Base-by-base conservation (phyloP, 2,329 filamentous ascomycete genomes). In the Elsinoe australis region DNA sequence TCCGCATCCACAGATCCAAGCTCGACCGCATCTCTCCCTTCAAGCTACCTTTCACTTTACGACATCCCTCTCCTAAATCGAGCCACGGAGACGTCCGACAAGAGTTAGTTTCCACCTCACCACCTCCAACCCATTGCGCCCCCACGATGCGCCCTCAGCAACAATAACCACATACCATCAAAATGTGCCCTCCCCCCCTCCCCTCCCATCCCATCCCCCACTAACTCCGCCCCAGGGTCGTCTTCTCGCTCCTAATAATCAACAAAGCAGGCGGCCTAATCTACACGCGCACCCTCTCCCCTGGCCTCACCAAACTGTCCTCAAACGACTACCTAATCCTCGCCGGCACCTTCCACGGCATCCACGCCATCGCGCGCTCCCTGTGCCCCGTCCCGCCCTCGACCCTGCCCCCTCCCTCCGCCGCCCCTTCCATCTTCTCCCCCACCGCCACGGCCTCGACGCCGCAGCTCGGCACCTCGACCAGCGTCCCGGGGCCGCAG, bases 261-360 rank as follows among this genome's bases (percentile, higher is more conserved):
- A 96, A 95, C 75, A 98, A 98, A 76, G 89, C 92, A 55, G 92
- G 89, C 52, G 92, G 92, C 59, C 78, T 98, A 47, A 83, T 98
- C 68, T 98, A 94, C 74, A 90, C 96, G 69, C 87, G 88, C 59
- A 86, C 87, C 62, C 96, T 98, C 67, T 82, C 89, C 60, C 80
- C 90, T 34, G 85, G 80, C 52, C 78, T 98, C 51, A 85, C 86
- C 65, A 87, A 90, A 64, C 82, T 98, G 58, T 86, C 80, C 57
- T 90, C 87, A 58, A 98, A 98, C 65, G 92, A 98, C 73, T 94
- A 94, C 63, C 83, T 98, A 24, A 90, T 96, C 57, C 80, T 98
- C 21, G 92, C 92, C 5, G 92, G 92, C 50, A 98, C 92, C 47
- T 98, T 98, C 67, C 92, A 98, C 64, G 92, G 77, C 53, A 79